Conservation (phyloP, 2,329 filamentous ascomycete species). For the Penicillium oxalicum region DNA sequence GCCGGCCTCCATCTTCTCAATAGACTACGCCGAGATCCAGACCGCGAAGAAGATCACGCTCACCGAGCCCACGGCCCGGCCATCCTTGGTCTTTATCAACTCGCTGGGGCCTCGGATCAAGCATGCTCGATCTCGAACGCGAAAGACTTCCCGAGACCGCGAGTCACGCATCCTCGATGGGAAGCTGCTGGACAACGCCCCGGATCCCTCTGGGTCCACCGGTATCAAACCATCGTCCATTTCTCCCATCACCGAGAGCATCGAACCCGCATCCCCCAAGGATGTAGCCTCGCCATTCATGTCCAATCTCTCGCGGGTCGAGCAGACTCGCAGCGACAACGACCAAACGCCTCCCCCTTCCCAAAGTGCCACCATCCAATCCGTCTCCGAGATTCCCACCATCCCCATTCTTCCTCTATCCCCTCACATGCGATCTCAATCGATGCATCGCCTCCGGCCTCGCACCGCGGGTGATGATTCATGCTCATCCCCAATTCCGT, state of each 20-base stretch:
- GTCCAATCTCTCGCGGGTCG: too few species aligned
- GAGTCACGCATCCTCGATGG: slow-evolving; percentile 13
- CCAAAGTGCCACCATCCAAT: slow-evolving; percentile 17
- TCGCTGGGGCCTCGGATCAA: slow-evolving; percentile 18
- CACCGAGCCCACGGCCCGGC: slow-evolving; percentile 26
- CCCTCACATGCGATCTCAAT: slow-evolving; percentile 14
- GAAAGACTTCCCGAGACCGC: slow-evolving; percentile 11
- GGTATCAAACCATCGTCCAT: slow-evolving; percentile 7
- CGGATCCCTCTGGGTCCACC: slow-evolving; percentile 4
- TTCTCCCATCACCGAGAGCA: slow-evolving; percentile 1
- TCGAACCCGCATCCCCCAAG: background rate
- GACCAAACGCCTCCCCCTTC: slow-evolving; percentile 1
- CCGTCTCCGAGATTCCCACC: slow-evolving; percentile 22
- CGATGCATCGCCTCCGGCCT: slow-evolving; percentile 22
- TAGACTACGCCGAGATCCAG: slow-evolving; percentile 30
- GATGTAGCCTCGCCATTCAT: background rate
- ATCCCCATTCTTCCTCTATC: slow-evolving; percentile 16
- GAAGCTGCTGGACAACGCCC: slow-evolving; percentile 10
- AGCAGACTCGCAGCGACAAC: background rate
- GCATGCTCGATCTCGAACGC: slow-evolving; percentile 10
- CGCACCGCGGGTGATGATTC: slow-evolving; percentile 20
- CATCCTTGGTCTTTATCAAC: slow-evolving; percentile 30
- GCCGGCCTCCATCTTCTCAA: slow-evolving; percentile 24
- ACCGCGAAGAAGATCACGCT: slow-evolving; percentile 30
- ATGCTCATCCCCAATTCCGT: slow-evolving; percentile 5